phyloP scores from a whole-genome alignment of 2,329 filamentous ascomycete genomes.

The Mariannaea sp. region DNA sequence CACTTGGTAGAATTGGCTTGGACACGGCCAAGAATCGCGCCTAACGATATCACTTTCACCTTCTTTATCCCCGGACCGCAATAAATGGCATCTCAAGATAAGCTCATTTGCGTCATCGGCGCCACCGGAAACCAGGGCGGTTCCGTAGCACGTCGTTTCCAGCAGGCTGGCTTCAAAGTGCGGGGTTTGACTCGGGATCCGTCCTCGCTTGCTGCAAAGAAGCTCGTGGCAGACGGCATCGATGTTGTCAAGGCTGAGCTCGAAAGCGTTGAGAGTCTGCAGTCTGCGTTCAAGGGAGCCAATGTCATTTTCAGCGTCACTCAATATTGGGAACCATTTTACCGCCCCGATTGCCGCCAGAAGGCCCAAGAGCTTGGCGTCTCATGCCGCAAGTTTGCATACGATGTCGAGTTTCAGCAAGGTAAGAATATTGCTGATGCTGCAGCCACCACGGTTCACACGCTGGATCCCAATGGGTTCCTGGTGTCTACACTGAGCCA shows the following conservation, averaged over 20 bases:
- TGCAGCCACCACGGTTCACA: slow-evolving; percentile 47
- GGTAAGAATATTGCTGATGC: slow-evolving; percentile 57
- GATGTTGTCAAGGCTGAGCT: slow-evolving; percentile 53
- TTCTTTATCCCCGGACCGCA: background rate
- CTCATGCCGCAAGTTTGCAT: slow-evolving; percentile 50
- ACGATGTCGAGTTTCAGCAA: slow-evolving; percentile 52
- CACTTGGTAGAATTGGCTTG: background rate
- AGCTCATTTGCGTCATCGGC: slow-evolving; percentile 52
- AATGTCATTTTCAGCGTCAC: slow-evolving; percentile 60
- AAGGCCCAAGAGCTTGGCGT: slow-evolving; percentile 46
- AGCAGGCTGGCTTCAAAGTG: slow-evolving; percentile 48
- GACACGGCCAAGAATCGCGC: background rate
- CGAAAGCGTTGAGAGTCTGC: slow-evolving; percentile 47
- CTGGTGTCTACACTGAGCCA: slow-evolving; percentile 58
- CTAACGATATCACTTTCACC: background rate
- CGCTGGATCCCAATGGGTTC: slow-evolving; percentile 54
- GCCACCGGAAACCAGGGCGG: slow-evolving; percentile 58
- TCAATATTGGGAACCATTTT: slow-evolving; percentile 60
- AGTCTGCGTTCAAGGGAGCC: slow-evolving; percentile 49
- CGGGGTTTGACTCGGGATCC: slow-evolving; percentile 54
- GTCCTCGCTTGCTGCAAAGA: slow-evolving; percentile 46
- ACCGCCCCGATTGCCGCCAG: slow-evolving; percentile 48
- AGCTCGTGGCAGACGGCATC: slow-evolving; percentile 47
- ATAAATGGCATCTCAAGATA: slow-evolving; percentile 28
- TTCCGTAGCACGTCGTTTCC: slow-evolving; percentile 56